These are phyloP conservation scores for Ziziphus jujuba DNA, from an alignment of 306 rosid species.

Conservation along the genomic window DNA sequence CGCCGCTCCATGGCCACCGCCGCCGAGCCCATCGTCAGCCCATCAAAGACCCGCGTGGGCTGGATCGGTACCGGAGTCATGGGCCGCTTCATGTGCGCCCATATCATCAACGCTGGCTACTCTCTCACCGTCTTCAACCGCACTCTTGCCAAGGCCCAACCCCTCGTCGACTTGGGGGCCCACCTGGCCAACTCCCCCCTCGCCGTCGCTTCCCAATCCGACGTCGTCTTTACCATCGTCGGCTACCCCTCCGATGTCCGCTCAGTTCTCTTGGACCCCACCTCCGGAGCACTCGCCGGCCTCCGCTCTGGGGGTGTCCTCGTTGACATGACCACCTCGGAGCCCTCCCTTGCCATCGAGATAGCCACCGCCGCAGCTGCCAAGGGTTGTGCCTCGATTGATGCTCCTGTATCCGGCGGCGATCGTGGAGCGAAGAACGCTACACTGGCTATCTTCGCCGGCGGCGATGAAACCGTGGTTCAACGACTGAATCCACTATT, in stretches of 20 bases:
- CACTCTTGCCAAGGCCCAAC: conserved; percentile 78
- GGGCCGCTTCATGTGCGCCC: conserved; percentile 89
- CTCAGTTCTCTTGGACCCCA: conserved; percentile 68
- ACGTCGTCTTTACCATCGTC: conserved; percentile 86
- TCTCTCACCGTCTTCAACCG: conserved; percentile 89
- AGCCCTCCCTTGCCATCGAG: conserved; percentile 85
- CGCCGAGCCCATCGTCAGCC: conserved; percentile 41
- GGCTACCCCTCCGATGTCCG: conserved; percentile 95
- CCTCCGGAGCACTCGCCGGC: conserved; percentile 74
- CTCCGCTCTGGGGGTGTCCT: conserved; percentile 79
- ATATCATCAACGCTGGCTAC: conserved; percentile 83
- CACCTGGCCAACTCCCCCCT: conserved; percentile 55
- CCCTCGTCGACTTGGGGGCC: conserved; percentile 80
- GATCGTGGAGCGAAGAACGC: conserved; percentile 80
- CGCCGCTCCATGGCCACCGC: conserved; percentile 45
- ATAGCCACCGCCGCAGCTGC: conserved; percentile 52
- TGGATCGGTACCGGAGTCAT: conserved; percentile 98
- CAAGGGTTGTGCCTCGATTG: conserved; percentile 56
- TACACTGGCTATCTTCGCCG: conserved; percentile 71
- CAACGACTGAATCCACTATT: conserved; percentile 42
- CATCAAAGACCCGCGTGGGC: conserved; percentile 75
- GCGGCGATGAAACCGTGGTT: conserved; percentile 56
- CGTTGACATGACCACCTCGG: conserved; percentile 94
- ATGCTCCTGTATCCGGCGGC: conserved; percentile 93
- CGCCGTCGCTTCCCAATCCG: conserved; percentile 70